Percentiles rank a stretch among this genome's conserved stretches.
These are phyloP conservation scores for Scheffersomyces insectosa DNA, from an alignment of 1,139 yeast species.

Conservation along the genomic window DNA sequence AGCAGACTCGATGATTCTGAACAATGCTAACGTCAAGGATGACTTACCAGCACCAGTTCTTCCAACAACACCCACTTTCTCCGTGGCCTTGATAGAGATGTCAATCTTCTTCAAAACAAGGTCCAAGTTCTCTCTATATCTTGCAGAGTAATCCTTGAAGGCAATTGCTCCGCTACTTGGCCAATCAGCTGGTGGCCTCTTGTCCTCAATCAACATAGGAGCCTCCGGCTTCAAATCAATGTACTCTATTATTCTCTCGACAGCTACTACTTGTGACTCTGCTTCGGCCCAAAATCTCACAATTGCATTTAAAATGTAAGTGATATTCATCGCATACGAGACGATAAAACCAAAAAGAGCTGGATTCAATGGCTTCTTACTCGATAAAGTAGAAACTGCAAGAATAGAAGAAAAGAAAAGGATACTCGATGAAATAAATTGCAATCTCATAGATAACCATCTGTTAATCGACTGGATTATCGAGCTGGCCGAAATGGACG, in stretches of 20 bases:
- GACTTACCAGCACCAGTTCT: constrained; percentile 37
- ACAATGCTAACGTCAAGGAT: constrained; percentile 29
- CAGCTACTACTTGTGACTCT: constrained; percentile 26
- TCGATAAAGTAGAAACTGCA: constrained; percentile 19
- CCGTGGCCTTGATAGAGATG: constrained; percentile 23
- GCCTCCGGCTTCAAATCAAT: constrained; percentile 27
- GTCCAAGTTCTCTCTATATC: constrained; percentile 28
- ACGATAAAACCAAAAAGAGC: constrained; percentile 30
- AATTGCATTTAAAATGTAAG: constrained; percentile 23
- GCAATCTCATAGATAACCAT: constrained; percentile 31
- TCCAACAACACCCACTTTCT: constrained; percentile 34
- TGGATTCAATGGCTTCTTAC: constrained; percentile 20
- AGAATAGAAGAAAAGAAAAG: constrained; percentile 21
- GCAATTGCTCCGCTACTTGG: constrained; percentile 24
- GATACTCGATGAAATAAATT: constrained; percentile 24
- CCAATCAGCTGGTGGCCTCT: constrained; percentile 24
- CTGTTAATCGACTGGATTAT: constrained; percentile 21
- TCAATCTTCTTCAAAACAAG: constrained; percentile 25
- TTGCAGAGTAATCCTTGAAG: constrained; percentile 25
- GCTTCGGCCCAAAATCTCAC: constrained; percentile 29
- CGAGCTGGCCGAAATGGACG: constrained; percentile 14
- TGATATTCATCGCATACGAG: constrained; percentile 26
- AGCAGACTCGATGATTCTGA: constrained; percentile 31
- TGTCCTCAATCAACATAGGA: constrained; percentile 21
- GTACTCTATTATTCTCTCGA: constrained; percentile 30